phyloP scores from a whole-genome alignment of 768 basidiomycete species.

The Suillus cothurnatus region DNA sequence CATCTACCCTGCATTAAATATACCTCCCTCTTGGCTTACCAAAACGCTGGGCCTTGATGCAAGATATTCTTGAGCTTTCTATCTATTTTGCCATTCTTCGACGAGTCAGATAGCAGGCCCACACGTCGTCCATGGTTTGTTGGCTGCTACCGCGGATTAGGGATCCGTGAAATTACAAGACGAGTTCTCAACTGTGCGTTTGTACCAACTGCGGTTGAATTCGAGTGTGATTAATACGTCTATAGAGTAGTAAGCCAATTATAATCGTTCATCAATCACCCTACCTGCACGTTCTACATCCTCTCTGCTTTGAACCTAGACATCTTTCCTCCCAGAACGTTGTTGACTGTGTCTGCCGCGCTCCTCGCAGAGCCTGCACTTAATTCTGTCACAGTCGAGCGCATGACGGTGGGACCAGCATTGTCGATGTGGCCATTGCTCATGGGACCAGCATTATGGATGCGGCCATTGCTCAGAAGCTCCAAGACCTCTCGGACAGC shows the following conservation, averaged over 20 bases:
- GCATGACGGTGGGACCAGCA: constrained; percentile 43
- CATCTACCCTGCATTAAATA: constrained; percentile 79
- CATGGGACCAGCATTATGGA: constrained; percentile 47
- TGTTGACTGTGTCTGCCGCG: background rate
- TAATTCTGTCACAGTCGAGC: constrained; percentile 17
- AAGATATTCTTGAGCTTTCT: constrained; percentile 46
- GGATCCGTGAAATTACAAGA: constrained; percentile 61
- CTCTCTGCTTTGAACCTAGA: constrained; percentile 42
- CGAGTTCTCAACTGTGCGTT: constrained; percentile 60
- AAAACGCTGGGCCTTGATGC: constrained; percentile 56
- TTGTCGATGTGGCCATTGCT: constrained; percentile 32
- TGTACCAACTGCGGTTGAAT: constrained; percentile 50
- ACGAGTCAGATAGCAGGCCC: constrained; percentile 67
- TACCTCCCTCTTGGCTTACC: constrained; percentile 75
- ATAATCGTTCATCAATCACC: background rate
- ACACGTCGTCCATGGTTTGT: constrained; percentile 67
- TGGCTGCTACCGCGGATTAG: constrained; percentile 84
- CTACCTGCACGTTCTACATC: background rate
- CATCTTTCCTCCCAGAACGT: constrained; percentile 14
- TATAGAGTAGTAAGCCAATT: background rate
- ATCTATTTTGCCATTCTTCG: background rate
- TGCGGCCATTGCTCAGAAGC: constrained; percentile 49
- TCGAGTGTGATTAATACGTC: background rate
- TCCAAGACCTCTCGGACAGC: constrained; percentile 52
- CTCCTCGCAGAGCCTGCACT: constrained; percentile 1